Evolutionary conservation across 1,284 basidiomycete genomes (phyloP).

Genomic region (Mycosarcoma maydis): DNA sequence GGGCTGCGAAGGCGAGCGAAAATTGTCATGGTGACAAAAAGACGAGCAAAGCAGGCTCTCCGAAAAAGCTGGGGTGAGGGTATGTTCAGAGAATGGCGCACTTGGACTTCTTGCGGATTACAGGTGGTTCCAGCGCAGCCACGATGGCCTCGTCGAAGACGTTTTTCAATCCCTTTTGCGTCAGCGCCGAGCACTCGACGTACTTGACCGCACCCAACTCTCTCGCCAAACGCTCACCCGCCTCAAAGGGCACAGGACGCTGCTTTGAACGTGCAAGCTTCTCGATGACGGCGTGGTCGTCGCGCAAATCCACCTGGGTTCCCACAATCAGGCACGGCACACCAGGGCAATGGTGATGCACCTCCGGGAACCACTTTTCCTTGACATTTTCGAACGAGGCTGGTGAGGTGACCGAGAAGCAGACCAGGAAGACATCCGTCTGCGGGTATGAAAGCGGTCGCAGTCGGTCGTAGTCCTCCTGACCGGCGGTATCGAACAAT

Average conservation of each 20-base stretch:
- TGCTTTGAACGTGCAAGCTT: constrained; percentile 96
- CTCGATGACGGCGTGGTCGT: constrained; percentile 90
- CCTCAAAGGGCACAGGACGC: constrained; percentile 85
- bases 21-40: background rate
- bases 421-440: constrained; percentile 99
- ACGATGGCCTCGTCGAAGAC: constrained; percentile 99
- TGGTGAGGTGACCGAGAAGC: constrained; percentile 97
- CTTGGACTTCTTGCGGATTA: constrained; percentile 79
- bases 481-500: constrained; percentile 97
- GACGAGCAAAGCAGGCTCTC: background rate
- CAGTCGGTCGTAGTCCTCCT: constrained; percentile 99
- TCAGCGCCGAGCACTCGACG: constrained; percentile 97
- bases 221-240: constrained; percentile 90
- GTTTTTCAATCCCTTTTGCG: constrained; percentile 99
- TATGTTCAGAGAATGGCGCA: constrained; percentile 81
- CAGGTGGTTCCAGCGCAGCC: constrained; percentile 94
- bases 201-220: constrained; percentile 98
- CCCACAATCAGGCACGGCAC: constrained; percentile 99
- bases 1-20: background rate
- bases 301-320: constrained; percentile 96
- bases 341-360: constrained; percentile 99
- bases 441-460: constrained; percentile 99
- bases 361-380: constrained; percentile 99
- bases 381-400: constrained; percentile 99
- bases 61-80: constrained; percentile 11